Base-by-base conservation (phyloP, 1,139 yeast genomes). In the Chernovozyma sophiae-reginae region DNA sequence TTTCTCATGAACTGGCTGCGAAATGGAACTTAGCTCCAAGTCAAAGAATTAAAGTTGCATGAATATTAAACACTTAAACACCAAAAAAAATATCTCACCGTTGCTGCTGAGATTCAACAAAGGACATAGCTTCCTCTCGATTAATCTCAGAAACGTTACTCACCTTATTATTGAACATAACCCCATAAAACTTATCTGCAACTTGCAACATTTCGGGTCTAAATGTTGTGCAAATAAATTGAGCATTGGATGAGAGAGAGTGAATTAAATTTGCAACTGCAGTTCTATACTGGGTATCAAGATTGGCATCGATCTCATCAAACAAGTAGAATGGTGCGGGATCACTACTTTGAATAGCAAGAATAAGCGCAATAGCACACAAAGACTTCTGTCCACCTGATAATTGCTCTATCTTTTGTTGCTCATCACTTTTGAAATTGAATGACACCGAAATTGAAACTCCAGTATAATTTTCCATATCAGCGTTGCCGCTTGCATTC, bases 311-410 rank as follows among this genome's bases (percentile, higher is more conserved):
- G 42, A 92, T 84, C 65, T 92, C 98, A 59, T 92, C 98, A 60
- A 92, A 89, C 37, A 92, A 64, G 55, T 92, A 92, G 58, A 92
- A 92, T 34, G 98, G 97, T 2, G 97, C 97, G 8, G 97, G 97
- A 49, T 92, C 97, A 48, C 95, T 86, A 55, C 76, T 79, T 62
- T 92, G 98, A 44, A 92, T 87, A 3, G 98, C 97, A 43, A 92
- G 72, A 45, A 92, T 90, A 36, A 92, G 72, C 0, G 97, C 90
- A 48, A 92, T 79, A 2, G 98, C 97, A 68, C 97, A 90, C 15
- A 92, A 66, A 0, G 97, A 86, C 55, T 92, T 92, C 54, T 92
- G 98, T 5, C 98, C 98, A 29, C 98, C 98, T 0, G 96, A 86
- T 24, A 92, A 68, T 54, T 90, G 97, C 57, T 89, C 96, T 38